Evolutionary conservation across 2,329 filamentous ascomycete species (phyloP), one percentile per base, ranked within the genome.

Genomic region (Pseudogymnoascus sp.): DNA sequence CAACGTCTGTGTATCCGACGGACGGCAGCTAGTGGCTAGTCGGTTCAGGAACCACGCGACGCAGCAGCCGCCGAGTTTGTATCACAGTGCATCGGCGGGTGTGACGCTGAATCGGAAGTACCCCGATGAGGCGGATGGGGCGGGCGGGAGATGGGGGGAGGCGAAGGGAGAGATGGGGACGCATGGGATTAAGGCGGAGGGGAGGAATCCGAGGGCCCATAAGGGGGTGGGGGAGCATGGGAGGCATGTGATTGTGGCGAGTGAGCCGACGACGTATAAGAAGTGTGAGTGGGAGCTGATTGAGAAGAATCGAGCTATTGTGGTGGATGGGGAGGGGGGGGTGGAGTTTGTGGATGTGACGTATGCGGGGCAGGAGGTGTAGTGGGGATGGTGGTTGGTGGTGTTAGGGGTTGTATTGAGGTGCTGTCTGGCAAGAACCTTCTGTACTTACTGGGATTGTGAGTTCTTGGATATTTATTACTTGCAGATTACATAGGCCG

Each of bases 201-300:
- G 68, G 8, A 63, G 64, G 40, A 69, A 69, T 49, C 66, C 65
- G 16, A 31, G 61, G 42, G 65, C 75, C 1, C 72, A 71, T 53
- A 74, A 72, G 1, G 72, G 73, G 16, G 72, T 72, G 3, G 74
- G 76, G 61, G 75, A 78, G 25, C 77, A 79, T 69, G 81, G 80
- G 2, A 76, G 75, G 46, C 82, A 84, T 71, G 76, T 81, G 37
- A 83, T 83, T 66, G 74, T 83, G 37, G 79, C 81, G 11, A 80
- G 77, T 66, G 81, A 84, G 72, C 82, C 81, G 11, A 81, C 77
- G 25, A 84, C 82, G 7, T 83, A 80, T 66, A 78, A 80, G 66
- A 74, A 77, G 59, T 72, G 73, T 18, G 80, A 84, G 61, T 84
- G 81, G 81, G 71, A 77, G 63, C 66, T 84, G 64, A 79, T 83